These are phyloP conservation scores for Arthroderma sp. DNA, from an alignment of 2,329 filamentous ascomycete genomes.

Conservation along the genomic window DNA sequence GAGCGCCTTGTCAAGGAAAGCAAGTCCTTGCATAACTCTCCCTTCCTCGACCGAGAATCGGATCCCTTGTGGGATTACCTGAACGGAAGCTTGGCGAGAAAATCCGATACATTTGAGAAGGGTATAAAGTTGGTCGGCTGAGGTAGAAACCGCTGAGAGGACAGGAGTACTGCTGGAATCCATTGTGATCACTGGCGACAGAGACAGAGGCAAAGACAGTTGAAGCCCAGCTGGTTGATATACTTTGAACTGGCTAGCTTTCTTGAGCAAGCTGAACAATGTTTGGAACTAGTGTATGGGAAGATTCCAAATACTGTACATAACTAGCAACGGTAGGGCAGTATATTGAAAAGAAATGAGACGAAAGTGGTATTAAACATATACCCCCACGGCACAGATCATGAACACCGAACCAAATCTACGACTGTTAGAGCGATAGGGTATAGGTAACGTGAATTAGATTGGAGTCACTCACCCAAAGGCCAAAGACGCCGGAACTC, in stretches of 20 bases:
- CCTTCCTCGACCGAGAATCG: conserved; percentile 81
- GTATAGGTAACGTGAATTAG: conserved; percentile 6
- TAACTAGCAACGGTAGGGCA: not conserved
- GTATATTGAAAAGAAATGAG: not conserved
- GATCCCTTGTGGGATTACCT: conserved; percentile 74
- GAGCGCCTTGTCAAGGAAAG: conserved; percentile 75
- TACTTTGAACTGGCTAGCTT: not conserved
- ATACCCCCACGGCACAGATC: conserved; percentile 97
- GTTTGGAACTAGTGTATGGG: not conserved
- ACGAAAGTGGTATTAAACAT: conserved; percentile 53
- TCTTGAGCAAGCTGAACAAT: not conserved
- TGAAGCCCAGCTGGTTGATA: not conserved
- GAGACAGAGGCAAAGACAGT: not conserved
- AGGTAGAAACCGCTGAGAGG: conserved; percentile 50
- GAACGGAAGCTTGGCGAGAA: conserved; percentile 48
- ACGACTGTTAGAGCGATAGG: conserved; percentile 13
- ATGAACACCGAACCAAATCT: conserved; percentile 94
- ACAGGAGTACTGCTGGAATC: conserved; percentile 20
- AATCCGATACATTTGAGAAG: conserved; percentile 53
- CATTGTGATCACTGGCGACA: conserved; percentile 7
- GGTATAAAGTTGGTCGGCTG: conserved; percentile 48
- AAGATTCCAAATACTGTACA: not conserved
- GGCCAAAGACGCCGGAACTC: conserved; percentile 74
- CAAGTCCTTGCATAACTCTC: conserved; percentile 79
- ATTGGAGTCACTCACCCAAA: conserved; percentile 57